These are phyloP conservation scores for Oryza glaberrima DNA, from an alignment of 176 grass and related monocot species.

Conservation along the genomic window DNA sequence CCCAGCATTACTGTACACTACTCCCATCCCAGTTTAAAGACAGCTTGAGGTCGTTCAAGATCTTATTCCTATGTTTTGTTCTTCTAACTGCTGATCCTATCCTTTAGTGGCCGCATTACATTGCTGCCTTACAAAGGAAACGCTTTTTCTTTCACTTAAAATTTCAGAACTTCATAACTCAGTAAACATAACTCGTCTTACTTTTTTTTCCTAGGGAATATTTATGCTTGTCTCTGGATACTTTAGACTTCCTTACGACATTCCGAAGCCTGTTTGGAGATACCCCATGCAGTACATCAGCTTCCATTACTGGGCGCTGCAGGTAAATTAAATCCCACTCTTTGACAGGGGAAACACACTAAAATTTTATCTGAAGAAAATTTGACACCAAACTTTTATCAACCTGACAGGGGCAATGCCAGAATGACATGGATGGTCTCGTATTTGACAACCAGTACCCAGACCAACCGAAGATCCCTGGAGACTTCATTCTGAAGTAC, in stretches of 20 bases:
- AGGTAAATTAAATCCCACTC: constrained; percentile 58
- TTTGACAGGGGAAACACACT: background rate
- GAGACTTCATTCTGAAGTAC: constrained; percentile 83
- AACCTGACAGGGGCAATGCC: constrained; percentile 78
- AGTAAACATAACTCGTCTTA: constrained; percentile 13
- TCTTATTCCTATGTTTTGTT: background rate
- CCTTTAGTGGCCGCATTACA: background rate
- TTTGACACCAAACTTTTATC: constrained; percentile 26
- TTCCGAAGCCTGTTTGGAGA: constrained; percentile 93
- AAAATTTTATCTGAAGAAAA: constrained; percentile 14
- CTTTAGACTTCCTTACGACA: constrained; percentile 93
- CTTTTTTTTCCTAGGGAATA: constrained; percentile 71
- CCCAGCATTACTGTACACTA: background rate
- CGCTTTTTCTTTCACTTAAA: background rate
- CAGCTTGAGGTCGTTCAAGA: background rate
- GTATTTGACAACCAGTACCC: constrained; percentile 88
- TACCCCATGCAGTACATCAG: constrained; percentile 99
- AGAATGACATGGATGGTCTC: constrained; percentile 87
- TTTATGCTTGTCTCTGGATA: constrained; percentile 99
- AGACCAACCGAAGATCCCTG: constrained; percentile 82
- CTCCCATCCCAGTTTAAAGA: constrained; percentile 12
- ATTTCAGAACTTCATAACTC: background rate
- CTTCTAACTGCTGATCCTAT: background rate
- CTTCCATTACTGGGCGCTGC: constrained; percentile 97
- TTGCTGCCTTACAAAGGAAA: background rate